These are phyloP conservation scores for Sugiyamaella floridensis DNA, from an alignment of 805 yeast genomes.

Conservation along the genomic window DNA sequence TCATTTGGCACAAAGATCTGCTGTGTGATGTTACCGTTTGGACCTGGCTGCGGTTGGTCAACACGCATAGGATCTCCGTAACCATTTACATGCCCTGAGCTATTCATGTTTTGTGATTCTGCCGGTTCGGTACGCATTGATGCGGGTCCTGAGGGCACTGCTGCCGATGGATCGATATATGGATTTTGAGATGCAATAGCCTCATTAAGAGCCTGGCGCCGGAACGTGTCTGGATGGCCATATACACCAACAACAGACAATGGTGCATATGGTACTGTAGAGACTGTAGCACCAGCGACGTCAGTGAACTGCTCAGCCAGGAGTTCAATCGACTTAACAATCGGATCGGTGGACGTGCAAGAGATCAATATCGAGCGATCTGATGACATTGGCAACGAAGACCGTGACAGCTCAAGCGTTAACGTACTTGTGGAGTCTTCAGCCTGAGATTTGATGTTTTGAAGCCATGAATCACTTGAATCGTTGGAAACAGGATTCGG, in stretches of 20 bases:
- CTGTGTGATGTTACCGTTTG: slow-evolving; percentile 39
- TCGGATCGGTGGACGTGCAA: background rate
- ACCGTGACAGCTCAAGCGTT: background rate
- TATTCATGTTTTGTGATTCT: slow-evolving; percentile 4
- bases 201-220: slow-evolving; percentile 15
- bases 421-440: background rate
- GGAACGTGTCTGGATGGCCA: slow-evolving; percentile 21
- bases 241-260: slow-evolving; percentile 14
- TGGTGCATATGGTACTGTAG: slow-evolving; percentile 10
- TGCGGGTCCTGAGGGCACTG: slow-evolving; percentile 5
- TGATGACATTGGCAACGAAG: background rate
- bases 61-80: background rate
- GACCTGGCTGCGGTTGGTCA: slow-evolving; percentile 5
- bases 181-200: slow-evolving; percentile 9
- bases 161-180: slow-evolving; percentile 7
- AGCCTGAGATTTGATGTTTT: background rate
- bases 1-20: slow-evolving; percentile 70
- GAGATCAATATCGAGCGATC: background rate
- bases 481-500: background rate
- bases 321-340: background rate
- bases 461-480: background rate
- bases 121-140: background rate
- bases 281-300: background rate
- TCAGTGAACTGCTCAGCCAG: background rate
- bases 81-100: background rate